phyloP scores from a whole-genome alignment of 2,329 filamentous ascomycete genomes.

The Diaporthe eres region DNA sequence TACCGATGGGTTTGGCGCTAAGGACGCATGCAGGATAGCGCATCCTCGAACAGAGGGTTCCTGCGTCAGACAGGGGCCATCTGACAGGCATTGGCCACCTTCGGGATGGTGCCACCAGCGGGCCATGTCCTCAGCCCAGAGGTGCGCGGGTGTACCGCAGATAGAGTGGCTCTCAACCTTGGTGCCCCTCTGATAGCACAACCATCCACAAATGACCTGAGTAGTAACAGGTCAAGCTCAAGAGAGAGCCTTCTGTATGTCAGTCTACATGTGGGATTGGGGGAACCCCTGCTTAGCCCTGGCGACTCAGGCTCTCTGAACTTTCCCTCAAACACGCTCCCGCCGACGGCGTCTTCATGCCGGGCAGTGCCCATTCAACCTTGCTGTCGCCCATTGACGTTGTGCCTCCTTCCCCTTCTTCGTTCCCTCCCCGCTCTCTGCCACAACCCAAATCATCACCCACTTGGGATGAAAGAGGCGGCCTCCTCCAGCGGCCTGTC shows the following conservation, averaged over 20 bases:
- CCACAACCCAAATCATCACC: neutral
- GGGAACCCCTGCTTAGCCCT: conserved; percentile 2
- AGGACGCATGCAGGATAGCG: conserved; percentile 30
- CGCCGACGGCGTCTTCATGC: conserved; percentile 23
- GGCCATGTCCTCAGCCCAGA: conserved; percentile 29
- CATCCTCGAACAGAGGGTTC: conserved; percentile 39
- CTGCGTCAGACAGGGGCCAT: conserved; percentile 36
- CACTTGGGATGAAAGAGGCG: conserved; percentile 36
- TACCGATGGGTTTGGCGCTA: conserved; percentile 40
- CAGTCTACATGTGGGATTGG: conserved; percentile 6
- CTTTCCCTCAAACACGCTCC: conserved; percentile 31
- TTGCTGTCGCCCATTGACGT: conserved; percentile 18
- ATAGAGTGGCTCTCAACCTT: neutral
- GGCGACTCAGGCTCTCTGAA: conserved; percentile 20
- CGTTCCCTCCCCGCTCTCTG: neutral
- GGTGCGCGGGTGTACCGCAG: neutral
- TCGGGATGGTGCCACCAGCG: conserved; percentile 20
- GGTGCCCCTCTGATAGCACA: neutral
- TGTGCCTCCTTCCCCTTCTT: neutral
- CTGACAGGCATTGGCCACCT: conserved; percentile 23
- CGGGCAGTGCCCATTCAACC: conserved; percentile 1
- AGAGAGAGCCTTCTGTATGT: neutral
- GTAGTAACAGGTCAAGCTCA: neutral
- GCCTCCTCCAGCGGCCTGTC: conserved; percentile 25
- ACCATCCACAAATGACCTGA: fast-evolving